Evolutionary conservation across 345 rosid species (phyloP), one percentile per base, ranked within the genome.

Genomic region (Eucalyptus microcorys): DNA sequence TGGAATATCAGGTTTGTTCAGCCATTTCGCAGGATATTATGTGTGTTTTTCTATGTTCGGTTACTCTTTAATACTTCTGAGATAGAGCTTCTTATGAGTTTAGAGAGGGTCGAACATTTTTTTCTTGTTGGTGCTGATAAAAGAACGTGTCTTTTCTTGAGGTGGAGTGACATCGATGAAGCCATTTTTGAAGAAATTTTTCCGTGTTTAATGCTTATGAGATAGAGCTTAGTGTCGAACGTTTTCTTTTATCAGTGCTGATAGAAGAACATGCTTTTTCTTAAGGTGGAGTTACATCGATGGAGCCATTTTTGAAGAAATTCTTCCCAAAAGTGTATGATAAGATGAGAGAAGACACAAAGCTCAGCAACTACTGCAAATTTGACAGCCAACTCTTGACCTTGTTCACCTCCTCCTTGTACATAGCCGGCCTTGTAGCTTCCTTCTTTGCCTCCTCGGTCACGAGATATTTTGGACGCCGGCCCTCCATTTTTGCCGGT

Each of bases 341-440:
- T 10, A 89, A 79, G 86, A 89, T 89, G 90, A 43, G 76, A 49
- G 49, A 87, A 15, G 88, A 89, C 76, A 47, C 80, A 15, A 34
- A 40, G 40, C 61, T 91, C 49, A 92, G 91, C 92, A 92, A 92
- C 86, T 92, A 91, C 92, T 91, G 92, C 91, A 91, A 91, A 88
- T 91, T 89, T 87, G 91, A 91, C 88, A 91, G 92, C 55, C 92
- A 91, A 80, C 80, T 92, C 52, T 40, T 92, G 32, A 89, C 92
- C 85, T 87, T 88, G 43, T 92, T 91, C 90, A 91, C 93, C 11
- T 92, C 94, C 49, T 90, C 92, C 16, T 86, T 88, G 22, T 90
- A 92, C 76, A 81, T 91, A 83, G 92, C 93, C 27, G 92, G 90
- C 66, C 80, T 91, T 22, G 14, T 89, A 49, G 90, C 93, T 84